phyloP scores from a whole-genome alignment of 2,329 filamentous ascomycete species.

The Grosmannia serpens region DNA sequence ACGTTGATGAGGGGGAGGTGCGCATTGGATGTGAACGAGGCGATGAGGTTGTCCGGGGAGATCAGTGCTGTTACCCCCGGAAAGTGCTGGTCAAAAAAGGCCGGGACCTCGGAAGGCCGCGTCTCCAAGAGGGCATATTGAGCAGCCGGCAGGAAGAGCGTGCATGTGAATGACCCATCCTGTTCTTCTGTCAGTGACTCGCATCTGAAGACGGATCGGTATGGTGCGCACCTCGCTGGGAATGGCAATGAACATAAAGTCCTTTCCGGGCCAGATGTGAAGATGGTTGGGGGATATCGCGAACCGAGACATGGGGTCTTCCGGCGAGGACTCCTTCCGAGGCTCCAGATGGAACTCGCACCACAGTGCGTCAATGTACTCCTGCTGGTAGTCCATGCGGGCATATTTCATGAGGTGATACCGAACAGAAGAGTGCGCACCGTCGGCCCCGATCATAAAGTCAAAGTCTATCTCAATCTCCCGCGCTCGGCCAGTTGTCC shows the following conservation, averaged over 20 bases:
- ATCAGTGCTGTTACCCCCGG: slow-evolving; percentile 73
- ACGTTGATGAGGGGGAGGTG: slow-evolving; percentile 89
- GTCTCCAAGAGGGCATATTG: slow-evolving; percentile 59
- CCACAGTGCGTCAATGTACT: slow-evolving; percentile 95
- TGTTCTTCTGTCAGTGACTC: slow-evolving; percentile 22
- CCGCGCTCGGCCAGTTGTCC: slow-evolving; percentile 32
- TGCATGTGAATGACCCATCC: slow-evolving; percentile 90
- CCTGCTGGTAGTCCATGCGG: slow-evolving; percentile 81
- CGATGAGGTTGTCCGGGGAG: slow-evolving; percentile 51
- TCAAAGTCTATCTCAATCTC: slow-evolving; percentile 85
- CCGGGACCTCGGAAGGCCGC: slow-evolving; percentile 45
- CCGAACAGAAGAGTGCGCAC: slow-evolving; percentile 81
- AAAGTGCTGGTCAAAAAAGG: slow-evolving; percentile 75
- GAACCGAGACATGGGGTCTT: slow-evolving; percentile 40
- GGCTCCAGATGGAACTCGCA: slow-evolving; percentile 83
- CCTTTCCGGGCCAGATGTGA: slow-evolving; percentile 90
- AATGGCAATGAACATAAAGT: slow-evolving; percentile 98
- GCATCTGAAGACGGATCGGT: not conserved
- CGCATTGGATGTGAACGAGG: slow-evolving; percentile 70
- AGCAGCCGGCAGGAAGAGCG: slow-evolving; percentile 69
- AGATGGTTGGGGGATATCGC: slow-evolving; percentile 83
- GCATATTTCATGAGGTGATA: slow-evolving; percentile 95
- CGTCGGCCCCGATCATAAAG: slow-evolving; percentile 87
- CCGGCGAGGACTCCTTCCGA: slow-evolving; percentile 16
- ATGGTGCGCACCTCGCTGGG: slow-evolving; percentile 46